Base-by-base conservation (phyloP, 1,284 basidiomycete genomes). In the Volvariella volvacea region DNA sequence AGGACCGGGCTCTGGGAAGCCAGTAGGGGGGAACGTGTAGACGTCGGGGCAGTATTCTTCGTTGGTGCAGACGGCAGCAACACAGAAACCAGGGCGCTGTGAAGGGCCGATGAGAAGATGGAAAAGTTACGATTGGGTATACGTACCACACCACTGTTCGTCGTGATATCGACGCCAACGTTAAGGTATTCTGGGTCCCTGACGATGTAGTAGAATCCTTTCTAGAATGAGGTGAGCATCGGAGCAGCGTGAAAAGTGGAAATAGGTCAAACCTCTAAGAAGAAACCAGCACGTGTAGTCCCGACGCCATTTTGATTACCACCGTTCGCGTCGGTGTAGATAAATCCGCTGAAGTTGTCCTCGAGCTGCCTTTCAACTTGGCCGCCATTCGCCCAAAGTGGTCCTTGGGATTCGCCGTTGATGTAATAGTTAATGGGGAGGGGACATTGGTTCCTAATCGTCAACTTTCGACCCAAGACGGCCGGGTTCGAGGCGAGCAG, bases 181-280 rank as follows among this genome's bases (percentile, higher is more conserved):
- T 61, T 62, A 43, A 61, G 54, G 41, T 51, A 46, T 21, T 49
- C 52, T 1, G 49, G 43, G 41, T 64, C 60, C 10, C 52, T 50
- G 21, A 62, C 56, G 19, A 62, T 50, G 43, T 62, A 64, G 38
- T 62, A 62, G 40, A 52, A 52, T 16, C 51, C 50, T 16, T 50
- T 48, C 61, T 62, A 16, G 14, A 21, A 16, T 3, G 31, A 3
- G 22, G n/a, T 45, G 4, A 33, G 12, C 32, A n/a, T n/a, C n/a
- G n/a, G n/a, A n/a, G n/a, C 3, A 3, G 19, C 6, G 20, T 17
- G 25, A 20, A n/a, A 14, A 20, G n/a, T 25, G 17, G 22, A 21
- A 16, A 20, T 15, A 14, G 25, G 16, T 10, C 52, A 41, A 36
- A 55, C 56, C 32, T 42, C 37, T n/a, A 54, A 54, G 28, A 47